Evolutionary conservation across 495 filamentous ascomycete genomes (phyloP).

Genomic region (Jackrogersella minutella): DNA sequence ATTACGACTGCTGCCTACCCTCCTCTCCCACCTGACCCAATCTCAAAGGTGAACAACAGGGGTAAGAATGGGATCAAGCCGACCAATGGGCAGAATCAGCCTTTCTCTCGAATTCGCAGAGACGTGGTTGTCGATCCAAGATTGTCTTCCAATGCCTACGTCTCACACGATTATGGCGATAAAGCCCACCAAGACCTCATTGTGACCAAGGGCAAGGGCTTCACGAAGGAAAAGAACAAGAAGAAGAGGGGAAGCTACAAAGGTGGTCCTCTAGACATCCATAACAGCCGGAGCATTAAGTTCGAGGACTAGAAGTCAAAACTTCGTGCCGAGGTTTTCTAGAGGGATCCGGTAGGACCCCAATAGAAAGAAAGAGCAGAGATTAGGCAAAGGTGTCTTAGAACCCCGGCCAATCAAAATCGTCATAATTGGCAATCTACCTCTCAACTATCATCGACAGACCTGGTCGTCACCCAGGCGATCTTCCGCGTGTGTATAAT

Average conservation of each 20-base stretch:
- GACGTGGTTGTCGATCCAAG: slow-evolving; percentile 66
- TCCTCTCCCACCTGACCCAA: slow-evolving; percentile 61
- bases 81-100: slow-evolving; percentile 55
- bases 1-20: slow-evolving; percentile 46
- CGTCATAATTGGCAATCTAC: neutral
- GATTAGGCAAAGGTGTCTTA: neutral
- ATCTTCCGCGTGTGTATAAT: neutral
- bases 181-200: slow-evolving; percentile 86
- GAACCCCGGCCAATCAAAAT: neutral
- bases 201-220: slow-evolving; percentile 92
- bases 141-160: slow-evolving; percentile 74
- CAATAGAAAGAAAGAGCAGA: neutral
- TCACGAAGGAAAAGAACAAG: slow-evolving; percentile 99
- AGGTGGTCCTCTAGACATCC: slow-evolving; percentile 82
- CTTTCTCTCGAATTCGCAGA: slow-evolving; percentile 70
- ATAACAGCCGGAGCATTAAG: slow-evolving; percentile 78
- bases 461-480: neutral
- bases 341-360: neutral
- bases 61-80: slow-evolving; percentile 47
- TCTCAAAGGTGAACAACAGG: slow-evolving; percentile 55
- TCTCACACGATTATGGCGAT: slow-evolving; percentile 86
- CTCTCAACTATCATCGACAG: neutral
- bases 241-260: slow-evolving; percentile 87
- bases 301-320: slow-evolving; percentile 73
- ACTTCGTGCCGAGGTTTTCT: neutral